Evolutionary conservation across 257 asterid genomes (phyloP).

Genomic region (Ajuga chamaepitys): DNA sequence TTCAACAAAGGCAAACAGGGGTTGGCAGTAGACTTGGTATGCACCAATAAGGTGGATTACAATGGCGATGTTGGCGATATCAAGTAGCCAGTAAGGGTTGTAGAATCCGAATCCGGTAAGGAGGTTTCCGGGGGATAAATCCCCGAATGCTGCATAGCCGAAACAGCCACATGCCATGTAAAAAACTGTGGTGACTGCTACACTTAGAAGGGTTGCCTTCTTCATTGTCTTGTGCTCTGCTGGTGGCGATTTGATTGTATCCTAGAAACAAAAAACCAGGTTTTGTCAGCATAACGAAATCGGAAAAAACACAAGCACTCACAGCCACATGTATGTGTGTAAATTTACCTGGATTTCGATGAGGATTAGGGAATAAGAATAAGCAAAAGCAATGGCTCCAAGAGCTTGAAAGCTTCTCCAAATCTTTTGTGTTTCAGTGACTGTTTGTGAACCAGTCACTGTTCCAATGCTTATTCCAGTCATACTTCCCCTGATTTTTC

Average conservation of each 20-base stretch:
- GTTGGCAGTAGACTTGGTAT: slow-evolving; percentile 88
- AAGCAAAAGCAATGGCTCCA: slow-evolving; percentile 84
- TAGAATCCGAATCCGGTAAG: slow-evolving; percentile 86
- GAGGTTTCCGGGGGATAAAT: slow-evolving; percentile 73
- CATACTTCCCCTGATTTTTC: slow-evolving; percentile 56
- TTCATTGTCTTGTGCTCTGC: slow-evolving; percentile 75
- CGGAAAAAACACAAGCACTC: too few relatives aligned
- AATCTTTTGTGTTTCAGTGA: slow-evolving; percentile 46
- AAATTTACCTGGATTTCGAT: slow-evolving; percentile 83
- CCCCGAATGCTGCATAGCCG: slow-evolving; percentile 94
- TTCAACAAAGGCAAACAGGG: slow-evolving; percentile 73
- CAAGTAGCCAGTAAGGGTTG: slow-evolving; percentile 85
- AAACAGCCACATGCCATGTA: slow-evolving; percentile 87
- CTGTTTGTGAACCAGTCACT: slow-evolving; percentile 30
- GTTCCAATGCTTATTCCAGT: slow-evolving; percentile 73
- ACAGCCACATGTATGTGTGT: too few relatives aligned
- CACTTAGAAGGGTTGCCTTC: slow-evolving; percentile 63
- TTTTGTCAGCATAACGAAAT: background rate
- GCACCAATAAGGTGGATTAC: slow-evolving; percentile 82
- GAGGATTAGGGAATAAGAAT: slow-evolving; percentile 72
- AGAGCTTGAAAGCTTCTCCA: slow-evolving; percentile 82
- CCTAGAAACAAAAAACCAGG: slow-evolving; percentile 21
- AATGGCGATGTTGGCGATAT: slow-evolving; percentile 73
- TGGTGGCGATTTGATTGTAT: slow-evolving; percentile 76
- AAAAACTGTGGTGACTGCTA: slow-evolving; percentile 70